Evolutionary conservation across 345 rosid genomes (phyloP), one percentile per base, ranked within the genome.

Genomic region (Eucalyptus cloeziana): DNA sequence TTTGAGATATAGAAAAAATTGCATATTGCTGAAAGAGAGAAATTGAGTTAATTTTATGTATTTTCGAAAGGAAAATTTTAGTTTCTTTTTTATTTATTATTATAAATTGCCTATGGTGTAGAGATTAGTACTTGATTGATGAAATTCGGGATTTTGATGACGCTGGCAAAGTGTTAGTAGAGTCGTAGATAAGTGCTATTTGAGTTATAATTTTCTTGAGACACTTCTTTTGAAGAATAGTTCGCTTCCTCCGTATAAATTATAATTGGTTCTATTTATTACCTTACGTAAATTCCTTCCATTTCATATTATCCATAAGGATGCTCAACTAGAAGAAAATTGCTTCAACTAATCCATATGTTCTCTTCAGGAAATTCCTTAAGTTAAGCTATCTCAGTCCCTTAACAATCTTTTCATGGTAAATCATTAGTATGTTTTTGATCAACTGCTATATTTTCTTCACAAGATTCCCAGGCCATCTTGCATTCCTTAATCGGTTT

Each of bases 231-330:
- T 15, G 8, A 51, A 51, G 54, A 16, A 51, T 51, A 0, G 6
- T 16, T 51, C 4, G 0, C 8, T 51, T 50, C 1, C 54, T 51
- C 3, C 1, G 0, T 5, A 0, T 51, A 51, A 51, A 6, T 2
- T 51, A 6, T 51, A 6, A 0, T 51, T 6, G 21, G 3, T 51
- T 51, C 1, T 3, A 0, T 5, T 16, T 16, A 50, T 50, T 6
- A 0, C 1, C 52, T 50, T 50, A 6, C 0, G 4, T 0, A 51
- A 16, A 51, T 16, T 16, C 8, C 16, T 51, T 51, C 3, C 54
- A 16, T 51, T 51, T 3, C 54, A 51, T 51, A 16, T 51, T 51
- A 51, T 51, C 54, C 54, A 51, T 1, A 8, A 51, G 7, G 21
- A 51, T 51, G 4, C 21, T 16, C 54, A 16, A 51, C 8, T 3